Evolutionary conservation across 2,329 filamentous ascomycete genomes (phyloP).

Genomic region (Biscogniauxia mediterranea): DNA sequence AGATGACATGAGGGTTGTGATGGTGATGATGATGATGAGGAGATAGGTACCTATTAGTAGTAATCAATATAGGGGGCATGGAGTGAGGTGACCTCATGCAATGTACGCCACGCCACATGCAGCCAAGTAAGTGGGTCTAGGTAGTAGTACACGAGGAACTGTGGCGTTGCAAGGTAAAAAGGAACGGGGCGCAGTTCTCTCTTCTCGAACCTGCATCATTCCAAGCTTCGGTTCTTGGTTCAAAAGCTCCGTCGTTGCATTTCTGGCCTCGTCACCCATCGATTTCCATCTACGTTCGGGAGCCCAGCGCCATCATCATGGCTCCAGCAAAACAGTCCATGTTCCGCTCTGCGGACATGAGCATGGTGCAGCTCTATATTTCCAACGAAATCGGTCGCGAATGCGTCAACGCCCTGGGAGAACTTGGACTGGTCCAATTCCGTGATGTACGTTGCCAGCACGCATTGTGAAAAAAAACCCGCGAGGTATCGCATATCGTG

Average conservation of each 20-base stretch:
- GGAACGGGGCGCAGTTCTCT: too few species aligned
- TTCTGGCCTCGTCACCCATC: conserved; percentile 18
- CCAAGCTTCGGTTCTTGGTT: conserved; percentile 12
- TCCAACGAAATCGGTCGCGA: conserved; percentile 98
- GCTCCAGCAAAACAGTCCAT: conserved; percentile 79
- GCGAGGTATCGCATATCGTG: neutral
- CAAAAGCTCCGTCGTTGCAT: conserved; percentile 12
- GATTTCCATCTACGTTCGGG: conserved; percentile 19
- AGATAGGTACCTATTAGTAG: too few species aligned
- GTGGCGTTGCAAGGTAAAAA: too few species aligned
- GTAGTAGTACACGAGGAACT: too few species aligned
- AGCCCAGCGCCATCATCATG: conserved; percentile 45
- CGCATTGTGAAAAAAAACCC: too few species aligned
- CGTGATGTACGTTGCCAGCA: conserved; percentile 78
- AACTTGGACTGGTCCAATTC: conserved; percentile 95
- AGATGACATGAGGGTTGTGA: too few species aligned
- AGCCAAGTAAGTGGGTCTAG: too few species aligned
- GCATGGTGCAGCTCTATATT: conserved; percentile 99
- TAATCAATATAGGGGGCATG: too few species aligned
- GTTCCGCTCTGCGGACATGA: conserved; percentile 99
- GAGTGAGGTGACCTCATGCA: too few species aligned
- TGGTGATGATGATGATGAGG: too few species aligned
- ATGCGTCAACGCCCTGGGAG: conserved; percentile 92
- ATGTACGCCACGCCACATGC: too few species aligned
- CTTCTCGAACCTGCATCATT: conserved; percentile 5